Conservation (phyloP, 352 stramenopile genomes). For the Globisporangium mamillatum region DNA sequence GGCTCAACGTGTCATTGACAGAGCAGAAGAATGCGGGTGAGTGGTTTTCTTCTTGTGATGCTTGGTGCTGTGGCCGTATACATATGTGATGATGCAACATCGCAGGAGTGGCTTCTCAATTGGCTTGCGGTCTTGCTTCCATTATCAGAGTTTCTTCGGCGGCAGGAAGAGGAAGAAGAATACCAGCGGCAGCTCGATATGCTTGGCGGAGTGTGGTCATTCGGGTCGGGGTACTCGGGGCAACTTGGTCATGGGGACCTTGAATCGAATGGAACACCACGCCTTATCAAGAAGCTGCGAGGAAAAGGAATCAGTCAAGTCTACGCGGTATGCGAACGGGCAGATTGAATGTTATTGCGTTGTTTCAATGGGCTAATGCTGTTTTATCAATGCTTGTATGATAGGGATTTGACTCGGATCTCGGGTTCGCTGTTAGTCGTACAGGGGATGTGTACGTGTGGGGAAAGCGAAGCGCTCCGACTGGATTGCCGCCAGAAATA, state of each 20-base stretch:
- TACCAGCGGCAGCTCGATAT: conserved; percentile 77
- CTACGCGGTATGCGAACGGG: conserved; percentile 43
- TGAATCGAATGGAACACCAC: conserved; percentile 47
- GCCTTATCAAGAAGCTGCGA: conserved; percentile 68
- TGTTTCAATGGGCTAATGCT: background rate
- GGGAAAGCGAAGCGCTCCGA: conserved; percentile 64
- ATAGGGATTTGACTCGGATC: conserved; percentile 80
- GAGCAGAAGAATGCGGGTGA: conserved; percentile 58
- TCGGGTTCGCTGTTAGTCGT: conserved; percentile 68
- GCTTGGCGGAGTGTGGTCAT: conserved; percentile 80
- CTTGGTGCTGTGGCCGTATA: background rate
- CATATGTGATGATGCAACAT: background rate
- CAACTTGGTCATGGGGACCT: conserved; percentile 75
- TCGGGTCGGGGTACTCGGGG: conserved; percentile 65
- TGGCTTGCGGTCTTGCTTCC: background rate
- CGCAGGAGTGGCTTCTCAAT: background rate
- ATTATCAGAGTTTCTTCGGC: conserved; percentile 47
- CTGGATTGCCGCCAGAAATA: conserved; percentile 35
- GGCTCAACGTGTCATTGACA: conserved; percentile 51
- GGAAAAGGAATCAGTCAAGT: conserved; percentile 68
- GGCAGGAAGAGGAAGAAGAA: conserved; percentile 58
- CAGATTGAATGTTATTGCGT: background rate
- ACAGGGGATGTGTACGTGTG: conserved; percentile 78
- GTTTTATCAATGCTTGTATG: background rate
- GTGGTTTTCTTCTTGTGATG: background rate